phyloP scores from a whole-genome alignment of 768 basidiomycete genomes.

The Mycena chlorophos region DNA sequence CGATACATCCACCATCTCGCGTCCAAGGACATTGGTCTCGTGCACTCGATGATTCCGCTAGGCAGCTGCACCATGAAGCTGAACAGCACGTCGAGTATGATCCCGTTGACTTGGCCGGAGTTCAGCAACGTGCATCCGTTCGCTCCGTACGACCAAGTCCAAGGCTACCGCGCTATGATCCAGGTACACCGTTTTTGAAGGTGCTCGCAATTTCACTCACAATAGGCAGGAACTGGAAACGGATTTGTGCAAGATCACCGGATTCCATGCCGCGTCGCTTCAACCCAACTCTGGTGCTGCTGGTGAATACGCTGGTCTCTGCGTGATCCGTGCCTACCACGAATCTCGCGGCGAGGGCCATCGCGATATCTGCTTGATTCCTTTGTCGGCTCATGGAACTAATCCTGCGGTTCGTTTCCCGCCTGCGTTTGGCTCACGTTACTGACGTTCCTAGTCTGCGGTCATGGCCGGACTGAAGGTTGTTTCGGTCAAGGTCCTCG shows the following conservation, averaged over 20 bases:
- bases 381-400: constrained; percentile 95
- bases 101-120: constrained; percentile 92
- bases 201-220: background rate
- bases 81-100: constrained; percentile 98
- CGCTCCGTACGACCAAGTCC: constrained; percentile 83
- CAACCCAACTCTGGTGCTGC: constrained; percentile 99
- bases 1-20: constrained; percentile 94
- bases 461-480: constrained; percentile 98
- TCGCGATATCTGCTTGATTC: constrained; percentile 90
- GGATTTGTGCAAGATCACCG: constrained; percentile 92
- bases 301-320: constrained; percentile 96
- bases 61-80: constrained; percentile 98
- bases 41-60: constrained; percentile 94
- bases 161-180: constrained; percentile 83
- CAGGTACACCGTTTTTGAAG: constrained; percentile 44
- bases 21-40: constrained; percentile 90
- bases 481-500: constrained; percentile 86
- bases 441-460: constrained; percentile 67
- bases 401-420: constrained; percentile 81
- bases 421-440: background rate
- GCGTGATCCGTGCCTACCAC: constrained; percentile 92
- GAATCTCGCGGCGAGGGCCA: constrained; percentile 82
- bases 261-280: constrained; percentile 94
- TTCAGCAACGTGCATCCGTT: constrained; percentile 92
- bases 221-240: constrained; percentile 75